Percentiles rank a stretch among this genome's conserved stretches.
These are phyloP conservation scores for Rhodotorula kratochvilovae DNA, from an alignment of 768 basidiomycete genomes.

Conservation along the genomic window DNA sequence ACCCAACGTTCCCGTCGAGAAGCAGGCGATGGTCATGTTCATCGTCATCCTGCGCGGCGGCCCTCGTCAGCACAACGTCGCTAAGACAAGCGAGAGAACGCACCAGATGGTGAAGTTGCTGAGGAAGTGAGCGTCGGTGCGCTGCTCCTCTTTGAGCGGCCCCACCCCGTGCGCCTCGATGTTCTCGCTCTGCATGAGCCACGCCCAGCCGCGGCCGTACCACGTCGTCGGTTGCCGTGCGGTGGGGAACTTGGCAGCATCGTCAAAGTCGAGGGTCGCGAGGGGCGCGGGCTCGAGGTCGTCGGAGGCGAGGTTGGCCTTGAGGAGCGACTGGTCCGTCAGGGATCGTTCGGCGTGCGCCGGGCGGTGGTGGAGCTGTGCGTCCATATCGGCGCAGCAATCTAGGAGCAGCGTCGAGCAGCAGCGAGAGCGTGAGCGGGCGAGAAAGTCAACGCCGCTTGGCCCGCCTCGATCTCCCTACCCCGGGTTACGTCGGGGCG, in stretches of 20 bases:
- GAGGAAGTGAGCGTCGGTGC: constrained; percentile 26
- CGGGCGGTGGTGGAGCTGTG: background rate
- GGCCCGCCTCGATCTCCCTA: too few relatives aligned
- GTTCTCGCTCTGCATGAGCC: constrained; percentile 3
- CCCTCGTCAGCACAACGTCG: too few relatives aligned
- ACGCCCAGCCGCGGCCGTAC: constrained; percentile 2
- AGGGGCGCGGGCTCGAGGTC: background rate
- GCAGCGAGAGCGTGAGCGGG: too few relatives aligned
- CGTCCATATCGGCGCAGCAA: too few relatives aligned
- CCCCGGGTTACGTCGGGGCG: too few relatives aligned
- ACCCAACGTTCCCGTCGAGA: constrained; percentile 65
- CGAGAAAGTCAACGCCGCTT: too few relatives aligned
- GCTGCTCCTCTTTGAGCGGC: constrained; percentile 1
- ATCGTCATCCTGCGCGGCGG: constrained; percentile 26
- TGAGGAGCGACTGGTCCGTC: background rate
- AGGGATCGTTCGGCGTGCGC: background rate
- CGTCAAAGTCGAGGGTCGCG: background rate
- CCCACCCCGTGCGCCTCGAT: constrained; percentile 29
- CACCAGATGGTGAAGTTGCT: constrained; percentile 34
- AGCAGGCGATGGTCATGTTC: constrained; percentile 49
- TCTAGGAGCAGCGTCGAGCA: too few relatives aligned
- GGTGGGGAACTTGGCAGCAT: background rate
- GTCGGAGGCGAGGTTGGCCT: background rate
- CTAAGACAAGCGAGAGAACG: background rate
- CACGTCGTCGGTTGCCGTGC: background rate